phyloP scores from a whole-genome alignment of 352 stramenopile genomes.

The Albugo candida region DNA sequence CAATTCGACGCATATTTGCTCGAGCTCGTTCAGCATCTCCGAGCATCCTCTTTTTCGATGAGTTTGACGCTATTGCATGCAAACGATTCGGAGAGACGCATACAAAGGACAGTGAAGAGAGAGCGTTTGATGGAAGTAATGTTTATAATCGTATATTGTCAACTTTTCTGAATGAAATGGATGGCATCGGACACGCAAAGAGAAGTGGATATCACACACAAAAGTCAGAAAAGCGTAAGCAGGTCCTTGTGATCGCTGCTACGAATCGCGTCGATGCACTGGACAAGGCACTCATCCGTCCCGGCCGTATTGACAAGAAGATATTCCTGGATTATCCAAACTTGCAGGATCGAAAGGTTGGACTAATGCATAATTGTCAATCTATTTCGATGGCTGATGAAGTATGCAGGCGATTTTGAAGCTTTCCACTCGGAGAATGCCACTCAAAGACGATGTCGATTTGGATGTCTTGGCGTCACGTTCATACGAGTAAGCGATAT shows the following conservation, averaged over 20 bases:
- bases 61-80: constrained; percentile 65
- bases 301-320: constrained; percentile 59
- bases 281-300: constrained; percentile 49
- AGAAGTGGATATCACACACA: constrained; percentile 3
- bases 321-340: constrained; percentile 37
- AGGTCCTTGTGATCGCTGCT: constrained; percentile 49
- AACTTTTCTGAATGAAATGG: constrained; percentile 76
- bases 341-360: constrained; percentile 19
- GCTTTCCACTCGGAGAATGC: constrained; percentile 50
- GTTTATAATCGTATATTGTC: constrained; percentile 67
- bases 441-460: constrained; percentile 31
- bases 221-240: constrained; percentile 2
- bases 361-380: not conserved
- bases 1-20: constrained; percentile 60
- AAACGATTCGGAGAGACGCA: constrained; percentile 14
- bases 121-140: constrained; percentile 12
- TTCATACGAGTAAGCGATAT: constrained; percentile 16
- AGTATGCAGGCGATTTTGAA: constrained; percentile 33
- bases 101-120: constrained; percentile 17
- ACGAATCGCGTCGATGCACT: constrained; percentile 53
- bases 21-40: constrained; percentile 45
- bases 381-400: constrained; percentile 1
- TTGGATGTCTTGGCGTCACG: constrained; percentile 18
- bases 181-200: constrained; percentile 28
- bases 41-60: constrained; percentile 73